Evolutionary conservation across 306 rosid genomes (phyloP).

Genomic region (Glycine soja): DNA sequence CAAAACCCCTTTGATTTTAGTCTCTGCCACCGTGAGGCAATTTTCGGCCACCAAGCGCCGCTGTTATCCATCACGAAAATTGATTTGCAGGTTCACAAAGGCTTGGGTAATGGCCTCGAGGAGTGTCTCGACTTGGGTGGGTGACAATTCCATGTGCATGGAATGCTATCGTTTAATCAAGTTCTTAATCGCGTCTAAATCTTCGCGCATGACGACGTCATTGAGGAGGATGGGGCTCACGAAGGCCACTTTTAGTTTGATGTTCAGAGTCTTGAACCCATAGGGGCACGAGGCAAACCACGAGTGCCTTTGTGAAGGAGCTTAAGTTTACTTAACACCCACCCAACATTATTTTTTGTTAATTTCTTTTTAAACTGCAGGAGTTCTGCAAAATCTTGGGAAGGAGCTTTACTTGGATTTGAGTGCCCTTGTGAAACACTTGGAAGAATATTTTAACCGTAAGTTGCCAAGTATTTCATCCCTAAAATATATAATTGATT

Average conservation of each 20-base stretch:
- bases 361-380: conserved; percentile 56
- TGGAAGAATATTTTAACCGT: conserved; percentile 95
- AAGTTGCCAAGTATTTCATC: conserved; percentile 48
- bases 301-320: no score
- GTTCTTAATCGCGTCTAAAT: conserved; percentile 61
- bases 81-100: no score
- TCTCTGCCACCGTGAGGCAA: no score
- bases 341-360: conserved; percentile 6
- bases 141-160: conserved; percentile 54
- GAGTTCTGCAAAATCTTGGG: conserved; percentile 92
- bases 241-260: conserved; percentile 71
- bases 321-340: no score
- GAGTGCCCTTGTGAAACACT: conserved; percentile 97
- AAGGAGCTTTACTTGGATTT: conserved; percentile 95
- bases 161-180: conserved; percentile 67
- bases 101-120: no score
- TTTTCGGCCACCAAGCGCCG: no score
- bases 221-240: conserved; percentile 64
- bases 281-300: conserved; percentile 55
- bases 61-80: no score
- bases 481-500: conserved; percentile 22
- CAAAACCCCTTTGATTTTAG: no score
- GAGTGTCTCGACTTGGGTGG: conserved; percentile 53
- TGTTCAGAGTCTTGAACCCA: conserved; percentile 37
- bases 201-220: conserved; percentile 58